phyloP scores from a whole-genome alignment of 495 filamentous ascomycete species.

The Symbiotaphrina buchneri region DNA sequence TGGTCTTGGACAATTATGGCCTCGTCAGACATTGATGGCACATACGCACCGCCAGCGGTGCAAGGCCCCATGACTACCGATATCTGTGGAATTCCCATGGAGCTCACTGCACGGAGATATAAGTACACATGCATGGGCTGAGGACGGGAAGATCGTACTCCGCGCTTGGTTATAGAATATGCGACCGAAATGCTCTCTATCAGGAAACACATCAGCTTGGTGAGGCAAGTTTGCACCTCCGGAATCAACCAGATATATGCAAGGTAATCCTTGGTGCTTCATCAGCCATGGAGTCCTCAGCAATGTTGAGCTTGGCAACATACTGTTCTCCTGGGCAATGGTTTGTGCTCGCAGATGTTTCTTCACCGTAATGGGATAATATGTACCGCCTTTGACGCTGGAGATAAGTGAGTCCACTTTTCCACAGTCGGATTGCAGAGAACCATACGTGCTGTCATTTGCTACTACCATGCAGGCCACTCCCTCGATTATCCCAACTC shows the following conservation, averaged over 20 bases:
- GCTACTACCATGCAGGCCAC: slow-evolving; percentile 88
- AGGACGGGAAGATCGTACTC: slow-evolving; percentile 20
- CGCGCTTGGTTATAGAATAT: slow-evolving; percentile 99
- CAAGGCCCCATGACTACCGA: slow-evolving; percentile 97
- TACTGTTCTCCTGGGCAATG: slow-evolving; percentile 70
- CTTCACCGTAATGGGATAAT: slow-evolving; percentile 95
- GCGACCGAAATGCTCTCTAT: slow-evolving; percentile 84
- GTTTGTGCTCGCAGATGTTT: slow-evolving; percentile 90
- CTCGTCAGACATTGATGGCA: slow-evolving; percentile 94
- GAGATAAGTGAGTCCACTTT: neutral
- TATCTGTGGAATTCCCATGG: slow-evolving; percentile 75
- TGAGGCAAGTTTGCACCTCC: slow-evolving; percentile 92
- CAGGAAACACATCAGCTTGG: slow-evolving; percentile 92
- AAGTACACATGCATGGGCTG: neutral
- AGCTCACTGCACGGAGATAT: slow-evolving; percentile 33
- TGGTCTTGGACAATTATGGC: slow-evolving; percentile 88
- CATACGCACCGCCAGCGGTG: slow-evolving; percentile 88
- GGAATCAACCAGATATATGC: slow-evolving; percentile 91
- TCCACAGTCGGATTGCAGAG: neutral
- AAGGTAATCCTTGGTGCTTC: slow-evolving; percentile 29
- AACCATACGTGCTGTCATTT: slow-evolving; percentile 64
- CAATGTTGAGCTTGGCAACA: slow-evolving; percentile 4
- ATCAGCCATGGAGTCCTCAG: neutral
- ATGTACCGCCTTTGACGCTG: slow-evolving; percentile 89
- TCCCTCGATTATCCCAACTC: slow-evolving; percentile 75